Conservation (phyloP, 2,329 filamentous ascomycete genomes). For the Neocatenulostroma microsporum region DNA sequence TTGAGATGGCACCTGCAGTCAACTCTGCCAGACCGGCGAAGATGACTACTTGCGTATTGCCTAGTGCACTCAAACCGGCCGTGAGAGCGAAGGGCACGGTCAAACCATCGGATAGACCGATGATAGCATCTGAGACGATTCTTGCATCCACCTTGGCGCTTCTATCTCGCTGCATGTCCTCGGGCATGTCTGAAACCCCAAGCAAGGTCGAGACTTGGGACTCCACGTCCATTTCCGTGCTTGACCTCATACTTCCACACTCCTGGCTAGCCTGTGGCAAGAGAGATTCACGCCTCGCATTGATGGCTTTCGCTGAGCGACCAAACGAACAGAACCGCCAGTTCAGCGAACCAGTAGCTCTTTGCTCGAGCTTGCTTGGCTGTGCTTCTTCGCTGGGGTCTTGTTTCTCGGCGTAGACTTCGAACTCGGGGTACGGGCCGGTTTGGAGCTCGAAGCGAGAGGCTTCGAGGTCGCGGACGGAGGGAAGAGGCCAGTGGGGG, state of each 20-base stretch:
- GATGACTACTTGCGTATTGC: constrained; percentile 30
- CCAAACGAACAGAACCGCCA: constrained; percentile 8
- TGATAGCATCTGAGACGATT: constrained; percentile 55
- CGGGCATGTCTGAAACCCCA: constrained; percentile 3
- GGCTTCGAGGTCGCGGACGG: constrained; percentile 8
- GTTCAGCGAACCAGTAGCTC: constrained; percentile 3
- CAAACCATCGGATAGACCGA: constrained; percentile 69
- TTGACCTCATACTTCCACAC: constrained; percentile 4
- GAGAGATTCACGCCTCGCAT: constrained; percentile 7
- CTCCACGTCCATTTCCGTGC: constrained; percentile 12
- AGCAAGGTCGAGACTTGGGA: constrained; percentile 15
- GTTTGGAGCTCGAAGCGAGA: constrained; percentile 8
- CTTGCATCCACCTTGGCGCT: constrained; percentile 18
- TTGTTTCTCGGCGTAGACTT: constrained; percentile 3
- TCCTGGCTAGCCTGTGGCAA: constrained; percentile 3
- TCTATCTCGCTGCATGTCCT: constrained; percentile 4
- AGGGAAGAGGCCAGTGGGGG: constrained; percentile 3
- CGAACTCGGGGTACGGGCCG: constrained; percentile 6
- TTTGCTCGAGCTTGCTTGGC: constrained; percentile 5
- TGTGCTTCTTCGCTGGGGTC: not conserved
- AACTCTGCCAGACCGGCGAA: constrained; percentile 33
- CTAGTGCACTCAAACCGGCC: constrained; percentile 55
- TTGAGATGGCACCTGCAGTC: constrained; percentile 33
- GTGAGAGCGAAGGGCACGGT: constrained; percentile 74
- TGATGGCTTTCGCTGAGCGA: constrained; percentile 7